Conservation (phyloP, 2,329 filamentous ascomycete genomes). For the Fusarium fracticaudum region DNA sequence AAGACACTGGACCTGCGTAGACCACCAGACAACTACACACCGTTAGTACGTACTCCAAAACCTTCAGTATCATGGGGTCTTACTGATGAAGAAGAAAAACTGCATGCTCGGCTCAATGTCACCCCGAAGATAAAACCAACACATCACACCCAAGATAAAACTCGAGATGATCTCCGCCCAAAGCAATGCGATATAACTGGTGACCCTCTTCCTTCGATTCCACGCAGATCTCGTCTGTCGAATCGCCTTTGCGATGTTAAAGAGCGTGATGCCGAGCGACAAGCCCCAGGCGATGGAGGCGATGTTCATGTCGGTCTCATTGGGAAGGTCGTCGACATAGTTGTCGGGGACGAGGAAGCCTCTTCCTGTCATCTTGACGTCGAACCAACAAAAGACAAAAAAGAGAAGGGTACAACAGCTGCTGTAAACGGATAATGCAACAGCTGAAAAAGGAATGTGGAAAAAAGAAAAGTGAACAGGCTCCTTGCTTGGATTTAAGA, state of each 20-base stretch:
- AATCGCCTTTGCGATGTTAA: slow-evolving; percentile 38
- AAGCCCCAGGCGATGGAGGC: slow-evolving; percentile 43
- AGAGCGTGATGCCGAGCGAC: slow-evolving; percentile 39
- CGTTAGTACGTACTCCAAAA: background rate
- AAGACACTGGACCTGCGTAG: slow-evolving; percentile 53
- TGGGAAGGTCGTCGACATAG: slow-evolving; percentile 29
- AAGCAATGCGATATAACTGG: slow-evolving; percentile 32
- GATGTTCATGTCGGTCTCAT: slow-evolving; percentile 41
- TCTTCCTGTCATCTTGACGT: slow-evolving; percentile 25
- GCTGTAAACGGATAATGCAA: background rate
- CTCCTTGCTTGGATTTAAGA: slow-evolving; percentile 3
- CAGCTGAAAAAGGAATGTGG: slow-evolving; percentile 2
- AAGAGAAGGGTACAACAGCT: background rate
- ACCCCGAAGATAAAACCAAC: slow-evolving; percentile 39
- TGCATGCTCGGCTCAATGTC: slow-evolving; percentile 45
- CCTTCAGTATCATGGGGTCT: background rate
- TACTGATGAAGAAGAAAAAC: slow-evolving; percentile 43
- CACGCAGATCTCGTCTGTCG: slow-evolving; percentile 30
- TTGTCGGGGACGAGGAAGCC: slow-evolving; percentile 38
- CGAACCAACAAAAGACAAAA: no score
- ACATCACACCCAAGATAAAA: slow-evolving; percentile 36
- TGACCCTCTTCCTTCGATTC: slow-evolving; percentile 35
- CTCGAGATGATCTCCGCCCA: slow-evolving; percentile 43
- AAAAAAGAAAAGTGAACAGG: background rate
- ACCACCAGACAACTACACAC: slow-evolving; percentile 42